Evolutionary conservation across 768 basidiomycete genomes (phyloP).

Genomic region (Fibroporia radiculosa): DNA sequence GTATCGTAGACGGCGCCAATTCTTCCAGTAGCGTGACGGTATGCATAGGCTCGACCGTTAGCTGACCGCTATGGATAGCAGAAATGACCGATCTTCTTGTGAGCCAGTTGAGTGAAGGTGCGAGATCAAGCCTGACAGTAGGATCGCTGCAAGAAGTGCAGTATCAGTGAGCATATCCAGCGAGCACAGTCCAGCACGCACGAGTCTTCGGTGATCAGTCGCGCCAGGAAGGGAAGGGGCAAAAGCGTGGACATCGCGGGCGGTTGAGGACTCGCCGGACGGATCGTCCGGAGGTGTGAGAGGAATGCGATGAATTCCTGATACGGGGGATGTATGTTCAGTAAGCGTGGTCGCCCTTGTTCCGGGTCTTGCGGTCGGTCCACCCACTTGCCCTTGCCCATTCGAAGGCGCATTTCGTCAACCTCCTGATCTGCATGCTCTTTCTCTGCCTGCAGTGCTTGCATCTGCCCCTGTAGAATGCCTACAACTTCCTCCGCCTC

Average conservation of each 20-base stretch:
- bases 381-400: constrained; percentile 68
- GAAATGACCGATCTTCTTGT: constrained; percentile 74
- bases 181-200: constrained; percentile 36
- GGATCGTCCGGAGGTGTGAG: constrained; percentile 64
- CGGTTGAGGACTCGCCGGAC: constrained; percentile 48
- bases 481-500: constrained; percentile 84
- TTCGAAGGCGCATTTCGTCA: constrained; percentile 38
- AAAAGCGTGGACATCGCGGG: constrained; percentile 72
- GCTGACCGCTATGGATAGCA: constrained; percentile 82
- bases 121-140: constrained; percentile 86
- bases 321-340: constrained; percentile 69
- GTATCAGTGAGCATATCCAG: neutral
- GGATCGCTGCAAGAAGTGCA: constrained; percentile 61
- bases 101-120: constrained; percentile 92
- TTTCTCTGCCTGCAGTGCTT: constrained; percentile 60
- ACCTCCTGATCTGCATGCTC: constrained; percentile 50
- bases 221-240: constrained; percentile 67
- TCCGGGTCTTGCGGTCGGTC: constrained; percentile 29
- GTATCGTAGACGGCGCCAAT: constrained; percentile 32
- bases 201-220: constrained; percentile 79
- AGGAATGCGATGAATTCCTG: constrained; percentile 76
- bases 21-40: constrained; percentile 53
- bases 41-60: constrained; percentile 82
- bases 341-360: constrained; percentile 33
- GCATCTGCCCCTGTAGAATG: constrained; percentile 81